Evolutionary conservation across 192 early-diverging fungal genomes (phyloP), one percentile per base, ranked within the genome.

Genomic region (Gamsiella multidivaricata): DNA sequence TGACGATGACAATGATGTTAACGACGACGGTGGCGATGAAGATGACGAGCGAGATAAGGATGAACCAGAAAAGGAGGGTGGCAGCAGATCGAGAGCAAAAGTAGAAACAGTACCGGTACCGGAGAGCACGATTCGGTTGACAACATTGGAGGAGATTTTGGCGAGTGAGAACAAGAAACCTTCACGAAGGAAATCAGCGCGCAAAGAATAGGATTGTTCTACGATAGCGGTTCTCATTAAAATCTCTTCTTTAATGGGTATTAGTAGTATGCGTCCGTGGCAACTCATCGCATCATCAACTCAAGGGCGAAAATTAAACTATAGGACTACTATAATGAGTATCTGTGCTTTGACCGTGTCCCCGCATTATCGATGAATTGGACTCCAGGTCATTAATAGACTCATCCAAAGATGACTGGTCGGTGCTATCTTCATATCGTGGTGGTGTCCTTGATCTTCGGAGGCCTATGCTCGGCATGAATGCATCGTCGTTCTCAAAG

Each of bases 81-180:
- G 22, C 10, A 45, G 2, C 36, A 41, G 31, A 49, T 10, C 5
- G 20, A 25, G 20, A 3, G 37, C 32, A 18, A 37, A 60, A 45
- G 20, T 14, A 45, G 56, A 36, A 42, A 1, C 7, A 22, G 54
- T n/a, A 15, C n/a, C 1, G 25, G 17, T 69, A 3, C 67, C 58
- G 8, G 46, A 66, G 14, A 45, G 4, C 23, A 20, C 5, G 7
- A 68, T 76, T 15, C 58, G 51, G 6, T 34, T 56, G 2, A 51
- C 59, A 10, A 78, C 66, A 17, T 28, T 78, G 37, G 66, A 78
- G 14, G 74, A 64, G 49, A 46, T 69, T 5, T 23, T 78, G 6
- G 58, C 66, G 3, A 58, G 74, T 25, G 47, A 68, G 4, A 78
- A 68, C 26, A 68, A 64, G 46, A 78, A 69, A 8, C 45, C 39